Conservation (phyloP, 129 eudicot species). For the Apium graveolens region DNA sequence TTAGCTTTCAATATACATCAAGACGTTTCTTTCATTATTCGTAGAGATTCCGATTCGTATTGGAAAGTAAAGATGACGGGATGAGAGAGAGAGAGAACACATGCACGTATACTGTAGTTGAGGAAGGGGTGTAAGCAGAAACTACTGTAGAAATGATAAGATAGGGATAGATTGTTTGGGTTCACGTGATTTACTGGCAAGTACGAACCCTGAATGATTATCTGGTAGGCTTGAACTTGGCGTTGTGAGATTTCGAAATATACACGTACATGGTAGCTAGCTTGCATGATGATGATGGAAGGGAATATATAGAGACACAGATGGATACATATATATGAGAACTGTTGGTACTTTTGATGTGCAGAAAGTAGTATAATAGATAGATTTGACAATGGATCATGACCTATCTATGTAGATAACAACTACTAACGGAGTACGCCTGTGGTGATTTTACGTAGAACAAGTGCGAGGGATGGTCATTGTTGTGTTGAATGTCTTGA, state of each 20-base stretch:
- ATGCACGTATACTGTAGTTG: constrained; percentile 5
- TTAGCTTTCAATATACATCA: constrained; percentile 1
- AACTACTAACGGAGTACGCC: constrained; percentile 20
- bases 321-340: background rate
- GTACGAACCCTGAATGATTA: constrained; percentile 18
- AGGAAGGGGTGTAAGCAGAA: background rate
- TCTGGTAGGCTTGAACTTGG: constrained; percentile 2
- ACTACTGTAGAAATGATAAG: background rate
- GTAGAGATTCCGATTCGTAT: constrained; percentile 1
- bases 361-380: background rate
- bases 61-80: background rate
- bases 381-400: constrained; percentile 19
- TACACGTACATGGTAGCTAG: background rate
- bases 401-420: constrained; percentile 9
- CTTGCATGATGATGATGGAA: background rate
- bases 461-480: constrained; percentile 8
- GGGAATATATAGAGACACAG: background rate
- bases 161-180: background rate
- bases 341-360: background rate
- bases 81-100: background rate
- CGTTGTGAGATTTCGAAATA: constrained; percentile 1
- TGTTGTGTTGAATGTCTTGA: constrained; percentile 6
- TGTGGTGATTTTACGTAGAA: background rate
- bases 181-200: constrained; percentile 30
- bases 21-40: constrained; percentile 20